These are phyloP conservation scores for Ophiostoma sp. DNA, from an alignment of 2,329 filamentous ascomycete genomes.

Conservation along the genomic window DNA sequence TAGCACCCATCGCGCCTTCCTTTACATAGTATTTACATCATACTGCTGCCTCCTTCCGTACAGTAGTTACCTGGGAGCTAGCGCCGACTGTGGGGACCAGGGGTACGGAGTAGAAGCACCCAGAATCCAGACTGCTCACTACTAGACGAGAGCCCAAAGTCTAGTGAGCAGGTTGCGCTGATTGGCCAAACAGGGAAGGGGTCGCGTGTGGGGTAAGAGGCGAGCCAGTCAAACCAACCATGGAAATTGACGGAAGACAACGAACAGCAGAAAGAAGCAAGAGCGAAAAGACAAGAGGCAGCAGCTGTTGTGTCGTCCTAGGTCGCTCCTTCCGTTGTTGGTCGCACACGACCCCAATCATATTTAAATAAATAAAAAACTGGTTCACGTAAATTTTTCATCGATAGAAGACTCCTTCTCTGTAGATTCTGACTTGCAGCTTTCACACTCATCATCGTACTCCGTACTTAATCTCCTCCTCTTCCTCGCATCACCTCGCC, in stretches of 20 bases:
- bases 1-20: background rate
- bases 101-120: conserved; percentile 14
- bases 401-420: too few relatives aligned
- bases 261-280: background rate
- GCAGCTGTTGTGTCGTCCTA: conserved; percentile 9
- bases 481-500: background rate
- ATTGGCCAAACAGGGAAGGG: conserved; percentile 24
- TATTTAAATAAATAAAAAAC: background rate
- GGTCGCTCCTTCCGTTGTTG: conserved; percentile 11
- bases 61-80: background rate
- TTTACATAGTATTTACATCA: conserved; percentile 9
- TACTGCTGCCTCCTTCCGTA: background rate
- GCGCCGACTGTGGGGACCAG: conserved; percentile 17
- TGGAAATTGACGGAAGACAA: background rate
- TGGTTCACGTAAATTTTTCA: background rate
- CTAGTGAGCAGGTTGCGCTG: conserved; percentile 17
- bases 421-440: background rate
- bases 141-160: background rate
- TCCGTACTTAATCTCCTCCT: background rate
- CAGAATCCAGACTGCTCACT: conserved; percentile 11
- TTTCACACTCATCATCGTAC: background rate
- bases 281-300: background rate
- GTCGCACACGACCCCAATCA: background rate
- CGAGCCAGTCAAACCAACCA: too few relatives aligned
- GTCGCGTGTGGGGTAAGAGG: conserved; percentile 13